Evolutionary conservation across 169 alveolate species (phyloP).

Genomic region (Cryptosporidium canis): DNA sequence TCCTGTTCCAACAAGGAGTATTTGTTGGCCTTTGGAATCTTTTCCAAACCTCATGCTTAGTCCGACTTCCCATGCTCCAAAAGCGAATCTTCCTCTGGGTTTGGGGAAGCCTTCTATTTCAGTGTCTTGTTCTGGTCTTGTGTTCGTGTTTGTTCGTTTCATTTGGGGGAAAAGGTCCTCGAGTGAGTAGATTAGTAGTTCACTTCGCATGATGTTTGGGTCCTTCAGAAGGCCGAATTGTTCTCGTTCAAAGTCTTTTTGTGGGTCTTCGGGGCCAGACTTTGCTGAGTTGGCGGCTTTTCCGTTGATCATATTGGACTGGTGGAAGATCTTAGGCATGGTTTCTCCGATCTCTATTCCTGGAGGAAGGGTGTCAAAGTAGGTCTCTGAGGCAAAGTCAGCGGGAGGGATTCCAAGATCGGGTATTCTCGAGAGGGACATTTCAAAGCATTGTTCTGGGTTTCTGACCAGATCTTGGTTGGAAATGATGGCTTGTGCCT

Average conservation of each 20-base stretch:
- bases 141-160: neutral
- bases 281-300: neutral
- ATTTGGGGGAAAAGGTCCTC: conserved; percentile 53
- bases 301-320: neutral
- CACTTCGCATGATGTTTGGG: conserved; percentile 22
- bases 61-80: conserved; percentile 72
- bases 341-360: conserved; percentile 67
- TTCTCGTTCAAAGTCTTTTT: conserved; percentile 18
- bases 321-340: conserved; percentile 28
- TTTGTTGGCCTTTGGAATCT: conserved; percentile 54
- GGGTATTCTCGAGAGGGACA: conserved; percentile 48
- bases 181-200: conserved; percentile 20
- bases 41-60: conserved; percentile 40
- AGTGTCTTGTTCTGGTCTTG: neutral
- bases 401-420: conserved; percentile 53
- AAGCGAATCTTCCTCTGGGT: conserved; percentile 44
- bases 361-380: conserved; percentile 62
- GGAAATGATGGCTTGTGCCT: conserved; percentile 39
- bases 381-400: conserved; percentile 10
- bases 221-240: conserved; percentile 5
- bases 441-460: conserved; percentile 68
- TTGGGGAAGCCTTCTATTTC: conserved; percentile 11
- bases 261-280: neutral
- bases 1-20: conserved; percentile 59
- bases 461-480: conserved; percentile 65